Base-by-base conservation (phyloP, 352 stramenopile species). In the Phytophthora ohioensis region DNA sequence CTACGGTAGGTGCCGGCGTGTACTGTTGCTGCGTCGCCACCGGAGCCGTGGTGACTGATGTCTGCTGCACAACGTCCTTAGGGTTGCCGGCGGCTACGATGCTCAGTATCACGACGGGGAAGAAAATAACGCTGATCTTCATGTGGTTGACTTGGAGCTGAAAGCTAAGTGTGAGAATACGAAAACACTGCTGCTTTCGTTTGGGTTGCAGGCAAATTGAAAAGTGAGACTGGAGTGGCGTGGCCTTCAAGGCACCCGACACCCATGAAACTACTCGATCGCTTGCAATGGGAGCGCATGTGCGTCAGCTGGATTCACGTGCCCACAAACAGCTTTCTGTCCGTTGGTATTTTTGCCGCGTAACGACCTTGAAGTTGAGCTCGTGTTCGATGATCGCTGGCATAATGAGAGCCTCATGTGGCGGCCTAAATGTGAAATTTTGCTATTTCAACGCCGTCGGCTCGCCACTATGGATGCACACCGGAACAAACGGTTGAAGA, bases 151-250 rank as follows among this genome's bases (percentile, higher is more conserved):
- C 21, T 27, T 27, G 21, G 21, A 27, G 21, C 21, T 27, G 21
- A 27, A 27, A 27, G 21, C 32, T 58, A 27, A 46, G 46, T 38
- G 4, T 31, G 5, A 17, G 39, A 48, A 43, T 57, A 67, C 49
- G 52, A 63, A 73, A 68, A 58, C 45, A 8, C 34, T 42, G 21
- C 21, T 43, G n/a, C 56, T 58, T 71, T 49, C 55, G 54, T 71
- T 31, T 65, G 36, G 27, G 47, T 39, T 65, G 55, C 31, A 71
- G 49, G 64, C 47, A 65, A 67, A 56, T 71, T 67, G 48, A 59
- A 17, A 72, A 67, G 41, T 72, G 57, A 72, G 42, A 63, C 35
- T 42, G 21, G 12, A 30, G 10, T 30, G 12, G n/a, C 7, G 27
- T 52, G 38, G 8, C 39, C 17, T 46, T 43, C 13, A 38, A 42